Evolutionary conservation across 768 basidiomycete genomes (phyloP), one percentile per base, ranked within the genome.

Genomic region (Boletus coccyginus): DNA sequence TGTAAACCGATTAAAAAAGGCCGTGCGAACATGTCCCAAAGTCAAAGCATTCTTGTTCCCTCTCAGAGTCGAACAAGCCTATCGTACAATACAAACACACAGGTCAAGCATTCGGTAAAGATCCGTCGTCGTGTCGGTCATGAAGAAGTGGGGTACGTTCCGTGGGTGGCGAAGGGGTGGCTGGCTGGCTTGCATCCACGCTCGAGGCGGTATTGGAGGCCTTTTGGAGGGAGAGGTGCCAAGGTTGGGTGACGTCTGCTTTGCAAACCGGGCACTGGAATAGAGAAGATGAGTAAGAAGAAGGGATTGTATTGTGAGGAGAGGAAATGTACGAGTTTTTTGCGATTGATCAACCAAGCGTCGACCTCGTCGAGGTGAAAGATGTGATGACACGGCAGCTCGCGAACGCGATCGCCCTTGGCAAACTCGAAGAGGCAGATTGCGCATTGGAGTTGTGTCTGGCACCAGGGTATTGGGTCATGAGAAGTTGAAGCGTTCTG

Each of bases 291-390:
- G 19, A 57, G 27, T 31, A 59, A 35, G 49, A 52, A 56, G 53
- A 46, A 56, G 43, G 21, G 21, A 21, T 1, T 21, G 21, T 21
- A 2, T 24, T 40, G n/a, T 2, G 33, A 33, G 35, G 19, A 50
- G 52, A 48, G 29, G 39, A 55, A 14, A 78, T 88, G 66, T 66
- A 95, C 94, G 71, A 96, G 73, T 77, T 97, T 97, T 78, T 94
- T 92, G 71, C 92, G 84, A 58, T 89, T 85, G 53, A 95, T 87
- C 57, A 98, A 74, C 96, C 96, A 98, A 60, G 88, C 81, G 69
- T 94, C 93, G 39, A 97, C 84, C 70, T 98, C 96, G 36, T 87
- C 81, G 44, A 92, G 81, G 73, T 98, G 96, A 74, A 97, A 98
- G 52, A 98, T 86, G 69, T 98, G 96, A 46, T 90, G 88, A 66